Base-by-base conservation (phyloP, 768 basidiomycete species). In the Termitomyces sp. region DNA sequence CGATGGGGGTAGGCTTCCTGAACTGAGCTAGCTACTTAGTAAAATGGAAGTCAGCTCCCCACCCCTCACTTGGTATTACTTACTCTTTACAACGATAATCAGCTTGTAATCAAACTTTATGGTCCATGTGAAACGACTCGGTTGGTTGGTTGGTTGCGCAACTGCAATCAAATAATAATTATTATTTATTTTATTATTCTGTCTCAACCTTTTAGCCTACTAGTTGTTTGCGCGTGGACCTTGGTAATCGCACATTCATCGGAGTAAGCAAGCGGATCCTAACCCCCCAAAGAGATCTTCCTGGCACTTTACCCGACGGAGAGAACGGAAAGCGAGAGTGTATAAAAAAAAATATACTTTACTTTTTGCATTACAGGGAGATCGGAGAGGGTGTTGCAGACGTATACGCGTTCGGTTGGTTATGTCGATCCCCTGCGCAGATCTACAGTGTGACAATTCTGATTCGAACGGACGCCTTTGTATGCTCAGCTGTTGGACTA, bases 351-450 rank as follows among this genome's bases (percentile, higher is more conserved):
- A 18, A 5, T 5, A 6, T n/a, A n/a, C n/a, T n/a, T n/a, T n/a
- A n/a, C n/a, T n/a, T n/a, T n/a, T n/a, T 39, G 26, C 31, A 18
- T 37, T 58, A 48, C 32, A 20, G 51, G 57, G 51, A 53, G 44
- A 53, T 58, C 46, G 37, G 24, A 37, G 26, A 26, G 54, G 3
- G 0, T 1, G 4, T 12, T 4, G 44, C 22, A 5, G n/a, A n/a
- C n/a, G 29, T 32, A 31, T 20, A 16, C 16, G 16, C 5, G 10
- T 13, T 16, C 6, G 4, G 16, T 46, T 29, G n/a, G n/a, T n/a
- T 32, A 29, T 32, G 47, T 47, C 46, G n/a, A 52, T 52, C 13
- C 37, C 20, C 37, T 52, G n/a, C 7, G 26, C 2, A 24, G 37
- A 39, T 52, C 36, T 18, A n/a, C n/a, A n/a, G n/a, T n/a, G 6